Evolutionary conservation across 1,284 basidiomycete genomes (phyloP).

Genomic region (Tylopilus orsonianus): DNA sequence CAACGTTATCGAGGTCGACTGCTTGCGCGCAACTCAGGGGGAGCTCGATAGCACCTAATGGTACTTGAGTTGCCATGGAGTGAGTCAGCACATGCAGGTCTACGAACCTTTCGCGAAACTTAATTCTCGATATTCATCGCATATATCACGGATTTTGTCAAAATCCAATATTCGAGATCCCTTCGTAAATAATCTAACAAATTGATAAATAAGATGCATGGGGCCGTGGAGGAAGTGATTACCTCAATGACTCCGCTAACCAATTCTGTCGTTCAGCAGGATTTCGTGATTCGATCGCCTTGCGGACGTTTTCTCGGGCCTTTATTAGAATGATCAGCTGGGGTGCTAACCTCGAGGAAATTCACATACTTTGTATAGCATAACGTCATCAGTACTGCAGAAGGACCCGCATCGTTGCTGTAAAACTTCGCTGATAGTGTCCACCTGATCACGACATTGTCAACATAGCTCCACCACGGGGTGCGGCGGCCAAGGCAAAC

Average conservation of each 20-base stretch:
- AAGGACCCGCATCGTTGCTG: conserved; percentile 96
- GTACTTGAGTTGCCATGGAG: conserved; percentile 6
- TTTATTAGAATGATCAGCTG: conserved; percentile 32
- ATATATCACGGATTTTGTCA: conserved; percentile 82
- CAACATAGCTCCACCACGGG: conserved; percentile 6
- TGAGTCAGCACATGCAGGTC: background rate
- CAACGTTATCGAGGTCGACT: conserved; percentile 77
- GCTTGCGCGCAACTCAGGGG: conserved; percentile 83
- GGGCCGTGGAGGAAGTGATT: conserved; percentile 3
- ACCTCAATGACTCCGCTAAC: conserved; percentile 83
- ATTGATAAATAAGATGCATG: conserved; percentile 8
- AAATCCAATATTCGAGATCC: conserved; percentile 84
- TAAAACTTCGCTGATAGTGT: conserved; percentile 92
- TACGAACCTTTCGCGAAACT: conserved; percentile 73
- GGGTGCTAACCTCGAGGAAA: conserved; percentile 8
- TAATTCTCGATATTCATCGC: conserved; percentile 83
- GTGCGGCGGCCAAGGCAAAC: conserved; percentile 24
- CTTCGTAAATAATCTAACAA: conserved; percentile 77
- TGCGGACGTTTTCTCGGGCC: conserved; percentile 92
- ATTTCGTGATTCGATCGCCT: conserved; percentile 82
- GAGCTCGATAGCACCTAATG: conserved; percentile 79
- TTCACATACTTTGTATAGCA: conserved; percentile 83
- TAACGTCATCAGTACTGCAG: conserved; percentile 97
- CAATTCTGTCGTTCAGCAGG: conserved; percentile 70
- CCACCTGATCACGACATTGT: conserved; percentile 59